Evolutionary conservation across 2,329 filamentous ascomycete genomes (phyloP), one percentile per base, ranked within the genome.

Genomic region (Penicillium occitanis): DNA sequence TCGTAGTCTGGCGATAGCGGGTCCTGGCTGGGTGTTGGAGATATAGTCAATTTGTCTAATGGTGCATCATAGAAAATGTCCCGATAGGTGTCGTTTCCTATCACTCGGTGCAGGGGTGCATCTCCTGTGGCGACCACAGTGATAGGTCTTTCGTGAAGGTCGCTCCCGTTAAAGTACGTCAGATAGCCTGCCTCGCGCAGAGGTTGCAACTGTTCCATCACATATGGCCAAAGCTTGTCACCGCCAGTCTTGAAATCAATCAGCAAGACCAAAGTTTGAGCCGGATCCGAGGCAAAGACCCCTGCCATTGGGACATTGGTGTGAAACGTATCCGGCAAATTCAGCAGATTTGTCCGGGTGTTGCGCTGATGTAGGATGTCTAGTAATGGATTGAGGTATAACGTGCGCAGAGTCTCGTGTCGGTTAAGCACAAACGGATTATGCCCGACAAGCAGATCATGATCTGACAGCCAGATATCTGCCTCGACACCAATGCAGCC

Each of bases 401-500:
- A 77, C 46, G 71, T 81, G 8, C 75, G 76, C 60, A 87, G 78
- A 3, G 84, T 87, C 11, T 80, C 77, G 53, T 79, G 76, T 5
- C 73, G 73, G 0, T 80, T 81, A 3, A 87, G 75, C 4, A 82
- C 76, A 2, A 80, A 77, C 1, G 77, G 80, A 28, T 77, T 82
- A 73, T 87, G 85, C 28, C 85, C 85, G 55, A 87, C 84, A 66
- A 81, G 84, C 33, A 87, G 77, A n/a, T 86, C 83, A 3, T 82
- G 70, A 48, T 80, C 76, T 64, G 84, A 82, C 7, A 84, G 78
- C 84, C 85, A 87, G 37, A 87, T 82, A 67, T 87, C 85, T 2
- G 85, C 85, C 76, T 87, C 85, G 19, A 87, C 82, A 37, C 85
- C 79, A 13, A 82, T 80, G 71, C 85, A 87, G 51, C 85, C 85